These are phyloP conservation scores for Friedmanniomyces simplex DNA, from an alignment of 495 filamentous ascomycete species.

Conservation along the genomic window DNA sequence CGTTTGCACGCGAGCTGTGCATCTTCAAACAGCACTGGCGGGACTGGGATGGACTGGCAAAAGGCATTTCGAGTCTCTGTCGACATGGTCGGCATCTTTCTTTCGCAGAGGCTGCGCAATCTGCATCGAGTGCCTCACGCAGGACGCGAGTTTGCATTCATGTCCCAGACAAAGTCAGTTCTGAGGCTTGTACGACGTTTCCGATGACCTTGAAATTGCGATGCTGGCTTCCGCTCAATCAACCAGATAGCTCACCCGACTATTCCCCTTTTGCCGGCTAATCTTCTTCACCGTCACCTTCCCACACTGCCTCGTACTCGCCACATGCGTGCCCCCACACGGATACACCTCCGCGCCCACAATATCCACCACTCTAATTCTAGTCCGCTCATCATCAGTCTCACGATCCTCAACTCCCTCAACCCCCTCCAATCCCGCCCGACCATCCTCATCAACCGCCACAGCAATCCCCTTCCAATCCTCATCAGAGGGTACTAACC, in stretches of 20 bases:
- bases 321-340: conserved; percentile 57
- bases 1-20: too few relatives aligned
- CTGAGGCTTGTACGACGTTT: too few relatives aligned
- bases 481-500: conserved; percentile 40
- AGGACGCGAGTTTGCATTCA: too few relatives aligned
- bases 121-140: too few relatives aligned
- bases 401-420: neutral
- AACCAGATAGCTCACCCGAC: conserved; percentile 44
- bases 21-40: too few relatives aligned
- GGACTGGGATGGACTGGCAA: too few relatives aligned
- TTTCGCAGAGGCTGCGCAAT: too few relatives aligned
- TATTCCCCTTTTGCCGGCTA: conserved; percentile 44
- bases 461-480: conserved; percentile 27
- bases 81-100: too few relatives aligned
- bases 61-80: too few relatives aligned
- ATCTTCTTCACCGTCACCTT: conserved; percentile 51
- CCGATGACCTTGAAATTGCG: too few relatives aligned
- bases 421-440: neutral
- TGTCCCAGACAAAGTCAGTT: too few relatives aligned
- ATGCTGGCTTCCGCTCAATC: neutral
- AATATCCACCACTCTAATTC: conserved; percentile 45
- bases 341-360: conserved; percentile 50
- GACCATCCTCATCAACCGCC: conserved; percentile 3
- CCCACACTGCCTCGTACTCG: conserved; percentile 41
- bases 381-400: conserved; percentile 30